Percentiles rank a stretch among this genome's conserved stretches.
Conservation (phyloP, 2,329 filamentous ascomycete genomes). For the Cladosporium sp. region DNA sequence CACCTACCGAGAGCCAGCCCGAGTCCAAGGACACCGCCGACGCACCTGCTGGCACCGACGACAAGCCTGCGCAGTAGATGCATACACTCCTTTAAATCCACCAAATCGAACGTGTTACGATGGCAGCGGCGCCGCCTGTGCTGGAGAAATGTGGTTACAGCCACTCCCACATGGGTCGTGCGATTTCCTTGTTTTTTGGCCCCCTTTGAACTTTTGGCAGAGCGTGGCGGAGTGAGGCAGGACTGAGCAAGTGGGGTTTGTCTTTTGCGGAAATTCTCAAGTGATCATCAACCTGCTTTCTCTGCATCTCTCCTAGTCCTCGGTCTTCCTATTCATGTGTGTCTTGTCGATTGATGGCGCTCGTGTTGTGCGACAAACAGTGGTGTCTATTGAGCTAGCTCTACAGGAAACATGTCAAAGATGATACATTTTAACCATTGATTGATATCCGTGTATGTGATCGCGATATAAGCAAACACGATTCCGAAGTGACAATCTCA, state of each 20-base stretch:
- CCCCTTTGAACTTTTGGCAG: conserved; percentile 18
- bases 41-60: conserved; percentile 57
- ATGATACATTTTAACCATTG: conserved; percentile 11
- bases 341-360: neutral
- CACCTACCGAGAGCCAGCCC: conserved; percentile 52
- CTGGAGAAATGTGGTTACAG: conserved; percentile 10
- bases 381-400: conserved; percentile 5
- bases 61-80: conserved; percentile 48
- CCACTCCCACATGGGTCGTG: conserved; percentile 12
- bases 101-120: conserved; percentile 19
- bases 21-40: conserved; percentile 58
- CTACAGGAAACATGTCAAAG: conserved; percentile 17
- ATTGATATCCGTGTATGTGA: no score
- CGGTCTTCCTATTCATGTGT: neutral
- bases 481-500: no score
- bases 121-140: conserved; percentile 18
- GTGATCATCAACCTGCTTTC: conserved; percentile 20
- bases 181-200: conserved; percentile 20
- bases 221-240: conserved; percentile 17
- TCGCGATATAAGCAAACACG: no score
- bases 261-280: conserved; percentile 22
- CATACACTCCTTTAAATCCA: conserved; percentile 15
- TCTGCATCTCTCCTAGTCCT: conserved; percentile 7
- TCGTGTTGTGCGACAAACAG: conserved; percentile 3
- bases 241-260: conserved; percentile 15